Evolutionary conservation across 2,329 filamentous ascomycete species (phyloP).

Genomic region (Monilinia vaccinii-corymbosi): DNA sequence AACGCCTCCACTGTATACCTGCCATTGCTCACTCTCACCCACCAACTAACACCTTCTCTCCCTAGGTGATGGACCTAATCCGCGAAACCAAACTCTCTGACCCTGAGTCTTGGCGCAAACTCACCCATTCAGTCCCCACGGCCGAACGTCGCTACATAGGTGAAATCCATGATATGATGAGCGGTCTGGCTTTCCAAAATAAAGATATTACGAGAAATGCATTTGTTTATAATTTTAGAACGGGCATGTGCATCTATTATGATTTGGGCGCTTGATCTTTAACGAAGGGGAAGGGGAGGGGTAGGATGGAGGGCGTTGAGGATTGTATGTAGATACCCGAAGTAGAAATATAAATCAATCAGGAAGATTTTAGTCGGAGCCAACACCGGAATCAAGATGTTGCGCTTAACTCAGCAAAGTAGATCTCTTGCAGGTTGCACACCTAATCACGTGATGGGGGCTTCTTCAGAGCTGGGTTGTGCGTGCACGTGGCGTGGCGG

Average conservation of each 20-base stretch:
- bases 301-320: neutral
- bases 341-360: neutral
- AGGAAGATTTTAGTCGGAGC: neutral
- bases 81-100: constrained; percentile 68
- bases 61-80: constrained; percentile 54
- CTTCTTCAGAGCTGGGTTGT: no score
- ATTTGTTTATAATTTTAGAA: constrained; percentile 88
- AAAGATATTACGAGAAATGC: constrained; percentile 56
- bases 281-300: neutral
- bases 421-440: no score
- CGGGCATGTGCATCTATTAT: constrained; percentile 76
- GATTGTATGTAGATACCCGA: constrained; percentile 3
- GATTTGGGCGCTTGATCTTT: constrained; percentile 46
- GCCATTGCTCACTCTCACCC: neutral
- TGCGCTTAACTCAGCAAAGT: no score
- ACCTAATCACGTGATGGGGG: no score
- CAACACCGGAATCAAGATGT: no score
- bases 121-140: constrained; percentile 69
- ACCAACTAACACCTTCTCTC: neutral
- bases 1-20: neutral
- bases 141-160: constrained; percentile 73
- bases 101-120: constrained; percentile 70
- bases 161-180: constrained; percentile 71
- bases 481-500: no score
- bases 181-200: constrained; percentile 51